These are phyloP conservation scores for Dipteronia dyeriana DNA, from an alignment of 345 rosid species.

Conservation along the genomic window DNA sequence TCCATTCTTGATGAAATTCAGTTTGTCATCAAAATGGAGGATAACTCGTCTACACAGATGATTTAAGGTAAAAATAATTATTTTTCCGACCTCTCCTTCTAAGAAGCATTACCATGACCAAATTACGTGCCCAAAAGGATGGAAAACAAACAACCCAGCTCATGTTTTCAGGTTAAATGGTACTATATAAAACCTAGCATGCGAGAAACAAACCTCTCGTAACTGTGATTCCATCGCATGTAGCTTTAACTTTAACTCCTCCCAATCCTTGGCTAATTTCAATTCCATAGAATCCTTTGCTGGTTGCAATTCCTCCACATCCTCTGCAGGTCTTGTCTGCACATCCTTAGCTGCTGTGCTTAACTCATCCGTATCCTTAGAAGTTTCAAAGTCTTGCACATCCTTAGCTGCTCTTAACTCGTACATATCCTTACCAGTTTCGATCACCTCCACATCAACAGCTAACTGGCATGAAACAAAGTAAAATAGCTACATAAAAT, in stretches of 20 bases:
- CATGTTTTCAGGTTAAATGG: not conserved
- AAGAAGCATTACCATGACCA: not conserved
- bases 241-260: slow-evolving; percentile 41
- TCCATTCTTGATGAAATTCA: not conserved
- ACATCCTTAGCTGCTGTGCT: slow-evolving; percentile 4
- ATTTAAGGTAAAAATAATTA: not conserved
- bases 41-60: not conserved
- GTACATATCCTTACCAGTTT: slow-evolving; percentile 8
- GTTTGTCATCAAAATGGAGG: not conserved
- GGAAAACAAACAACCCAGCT: too few species aligned
- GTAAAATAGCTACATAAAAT: not conserved
- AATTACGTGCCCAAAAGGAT: not conserved
- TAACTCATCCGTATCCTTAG: not conserved
- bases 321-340: slow-evolving; percentile 16
- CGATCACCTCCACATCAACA: slow-evolving; percentile 17
- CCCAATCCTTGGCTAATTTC: slow-evolving; percentile 31
- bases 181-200: slow-evolving; percentile 2
- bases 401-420: slow-evolving; percentile 7
- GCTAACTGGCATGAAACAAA: slow-evolving; percentile 26
- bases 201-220: slow-evolving; percentile 32
- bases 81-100: too few species aligned
- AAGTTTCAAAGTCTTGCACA: slow-evolving; percentile 5
- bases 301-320: slow-evolving; percentile 15
- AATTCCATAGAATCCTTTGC: slow-evolving; percentile 14
- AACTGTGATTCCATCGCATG: slow-evolving; percentile 34